Base-by-base conservation (phyloP, 2,329 filamentous ascomycete species). In the Pseudocercospora vitis region DNA sequence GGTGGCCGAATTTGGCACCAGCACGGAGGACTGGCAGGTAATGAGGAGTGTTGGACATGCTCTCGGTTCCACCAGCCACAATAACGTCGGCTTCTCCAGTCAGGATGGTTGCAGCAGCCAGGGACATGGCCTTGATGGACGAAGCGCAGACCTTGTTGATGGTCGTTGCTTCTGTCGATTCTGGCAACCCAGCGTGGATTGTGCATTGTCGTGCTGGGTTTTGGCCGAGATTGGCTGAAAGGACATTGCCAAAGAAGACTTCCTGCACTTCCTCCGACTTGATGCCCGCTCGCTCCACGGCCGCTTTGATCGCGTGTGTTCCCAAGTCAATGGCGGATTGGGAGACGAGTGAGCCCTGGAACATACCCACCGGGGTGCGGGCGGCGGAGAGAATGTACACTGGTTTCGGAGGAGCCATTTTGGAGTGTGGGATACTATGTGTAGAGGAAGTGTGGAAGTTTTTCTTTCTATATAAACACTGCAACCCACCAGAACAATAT, bases 71-170 rank as follows among this genome's bases (percentile, higher is more conserved):
- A 70, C 91, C 94, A 62, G 91, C 94, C 56, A 99, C 90, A 61
- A 99, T 85, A 62, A 96, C 86, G 65, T 89, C 86, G 61, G 92
- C 92, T 71, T 90, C 96, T 64, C 94, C 92, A 50, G 91, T 95
- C 73, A 97, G 91, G 78, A 99, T 99, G 67, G 92, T 96, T 76
- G 97, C 94, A 48, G 92, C 89, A 64, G 88, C 94, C 57, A 99
- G 82, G 63, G 96, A 90, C 70, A 99, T 87, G 64, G 94, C 89
- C 81, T 99, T 99, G 71, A 96, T 79, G 39, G 87, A 86, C 7
- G 91, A 96, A 61, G 94, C 94, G 82, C 94, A 99, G 71, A 99
- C 94, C 80, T 99, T 99, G 86, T 99, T 99, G 70, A 99, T 84
- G 48, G 91, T 95, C 40, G 94, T 99, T 76, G 87, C 88, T 65